phyloP scores from a whole-genome alignment of 805 yeast genomes.

The Zygosaccharomyces siamensis region DNA sequence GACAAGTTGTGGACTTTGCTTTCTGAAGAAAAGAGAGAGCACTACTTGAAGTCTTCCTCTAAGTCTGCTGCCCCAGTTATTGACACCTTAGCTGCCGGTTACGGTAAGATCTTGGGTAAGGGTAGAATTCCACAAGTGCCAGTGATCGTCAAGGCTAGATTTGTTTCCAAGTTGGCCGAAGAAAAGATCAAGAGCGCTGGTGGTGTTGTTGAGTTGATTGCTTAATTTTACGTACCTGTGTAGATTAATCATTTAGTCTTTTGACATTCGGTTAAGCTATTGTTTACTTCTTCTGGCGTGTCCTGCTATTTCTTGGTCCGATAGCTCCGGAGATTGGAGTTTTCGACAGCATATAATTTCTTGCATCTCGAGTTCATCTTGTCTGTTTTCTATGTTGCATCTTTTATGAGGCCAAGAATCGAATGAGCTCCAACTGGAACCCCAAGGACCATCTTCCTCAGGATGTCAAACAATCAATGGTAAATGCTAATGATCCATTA shows the following conservation, averaged over 20 bases:
- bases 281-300: background rate
- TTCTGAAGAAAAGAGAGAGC: constrained; percentile 90
- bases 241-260: constrained; percentile 4
- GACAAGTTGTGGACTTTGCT: constrained; percentile 98
- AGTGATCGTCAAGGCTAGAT: constrained; percentile 98
- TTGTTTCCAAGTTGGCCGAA: constrained; percentile 98
- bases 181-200: constrained; percentile 99
- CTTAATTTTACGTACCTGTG: constrained; percentile 49
- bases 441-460: constrained; percentile 43
- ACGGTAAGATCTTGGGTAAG: constrained; percentile 99
- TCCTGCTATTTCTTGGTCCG: background rate
- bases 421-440: constrained; percentile 34
- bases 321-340: background rate
- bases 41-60: constrained; percentile 79
- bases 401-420: background rate
- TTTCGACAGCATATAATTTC: background rate
- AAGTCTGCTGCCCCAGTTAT: constrained; percentile 95
- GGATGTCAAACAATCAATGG: constrained; percentile 33
- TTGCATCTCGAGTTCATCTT: background rate
- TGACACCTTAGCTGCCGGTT: constrained; percentile 98
- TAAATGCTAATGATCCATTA: constrained; percentile 35
- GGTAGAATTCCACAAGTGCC: constrained; percentile 98
- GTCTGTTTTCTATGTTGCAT: background rate
- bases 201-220: constrained; percentile 99
- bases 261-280: background rate